Base-by-base conservation (phyloP, 2,329 filamentous ascomycete genomes). In the Aspergillus ochraceoroseus region DNA sequence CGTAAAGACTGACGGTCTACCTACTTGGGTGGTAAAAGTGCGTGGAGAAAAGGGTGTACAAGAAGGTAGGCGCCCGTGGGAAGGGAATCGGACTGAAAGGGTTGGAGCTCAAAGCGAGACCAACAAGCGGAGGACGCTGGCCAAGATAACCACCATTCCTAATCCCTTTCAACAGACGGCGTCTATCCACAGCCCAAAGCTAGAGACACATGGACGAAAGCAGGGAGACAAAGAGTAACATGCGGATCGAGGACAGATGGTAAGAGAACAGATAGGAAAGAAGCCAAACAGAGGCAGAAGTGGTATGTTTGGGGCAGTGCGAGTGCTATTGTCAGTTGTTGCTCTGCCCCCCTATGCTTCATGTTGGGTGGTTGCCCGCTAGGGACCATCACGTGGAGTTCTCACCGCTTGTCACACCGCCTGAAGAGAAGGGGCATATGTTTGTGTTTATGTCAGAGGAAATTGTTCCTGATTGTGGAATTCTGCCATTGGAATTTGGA, bases 71-170 rank as follows among this genome's bases (percentile, higher is more conserved):
- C 42, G 42, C 43, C 48, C 32, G 48, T 37, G 50, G 48, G 32
- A 36, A 50, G 38, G 37, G 39, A 40, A 39, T 46, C 30, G 45
- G 39, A 39, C 42, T 47, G 41, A 50, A 49, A 49, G 46, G 34
- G 52, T 51, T 46, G 48, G 45, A 55, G 51, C 51, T 56, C 52
- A 55, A 53, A 51, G 53, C 54, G 57, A 59, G 55, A 60, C 54
- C 53, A 55, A 57, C 54, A 59, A 52, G 55, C 57, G 58, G 59
- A 62, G 57, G 54, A 57, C 46, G 50, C 53, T 56, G 53, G 52
- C 50, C 49, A 52, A 53, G 51, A 58, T 47, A 46, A 55, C 48
- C 49, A 56, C 42, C 56, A 58, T 59, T 51, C 55, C 57, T 52
- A 45, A 41, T 55, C 44, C 46, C 43, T 49, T 45, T 35, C 35